Evolutionary conservation across 2,329 filamentous ascomycete genomes (phyloP).

Genomic region (Nothopassalora personata): DNA sequence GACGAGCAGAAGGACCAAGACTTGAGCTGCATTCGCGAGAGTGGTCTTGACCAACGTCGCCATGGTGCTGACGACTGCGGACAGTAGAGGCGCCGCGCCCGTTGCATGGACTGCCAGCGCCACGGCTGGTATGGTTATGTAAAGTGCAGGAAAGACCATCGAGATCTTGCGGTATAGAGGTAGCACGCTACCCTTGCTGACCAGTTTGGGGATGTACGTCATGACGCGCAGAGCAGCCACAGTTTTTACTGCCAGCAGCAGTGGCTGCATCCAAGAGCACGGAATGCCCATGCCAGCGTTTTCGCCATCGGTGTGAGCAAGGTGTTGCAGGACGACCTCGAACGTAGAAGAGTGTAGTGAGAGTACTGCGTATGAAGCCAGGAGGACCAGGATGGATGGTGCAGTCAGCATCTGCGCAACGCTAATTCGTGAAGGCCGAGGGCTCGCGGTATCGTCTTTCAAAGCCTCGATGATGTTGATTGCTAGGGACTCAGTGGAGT

Average conservation of each 20-base stretch:
- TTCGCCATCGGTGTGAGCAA: slow-evolving; percentile 42
- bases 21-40: slow-evolving; percentile 38
- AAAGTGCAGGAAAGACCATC: slow-evolving; percentile 37
- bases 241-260: slow-evolving; percentile 39
- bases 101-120: slow-evolving; percentile 35
- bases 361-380: slow-evolving; percentile 49
- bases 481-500: slow-evolving; percentile 34
- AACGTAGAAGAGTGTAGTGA: slow-evolving; percentile 54
- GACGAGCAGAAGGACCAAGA: slow-evolving; percentile 43
- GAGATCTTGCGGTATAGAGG: slow-evolving; percentile 40
- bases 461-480: slow-evolving; percentile 34
- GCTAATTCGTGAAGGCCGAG: slow-evolving; percentile 36
- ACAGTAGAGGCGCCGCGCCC: slow-evolving; percentile 25
- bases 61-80: slow-evolving; percentile 35
- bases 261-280: slow-evolving; percentile 41
- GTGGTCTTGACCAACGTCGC: slow-evolving; percentile 42
- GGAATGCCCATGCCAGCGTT: slow-evolving; percentile 44
- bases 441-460: slow-evolving; percentile 19
- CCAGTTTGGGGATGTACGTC: slow-evolving; percentile 33
- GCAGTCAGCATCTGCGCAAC: slow-evolving; percentile 43
- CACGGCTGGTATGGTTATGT: slow-evolving; percentile 37
- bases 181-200: slow-evolving; percentile 38
- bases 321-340: slow-evolving; percentile 44
- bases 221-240: slow-evolving; percentile 38
- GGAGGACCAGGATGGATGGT: slow-evolving; percentile 41